These are phyloP conservation scores for Fusarium luffae DNA, from an alignment of 2,329 filamentous ascomycete genomes.

Conservation along the genomic window DNA sequence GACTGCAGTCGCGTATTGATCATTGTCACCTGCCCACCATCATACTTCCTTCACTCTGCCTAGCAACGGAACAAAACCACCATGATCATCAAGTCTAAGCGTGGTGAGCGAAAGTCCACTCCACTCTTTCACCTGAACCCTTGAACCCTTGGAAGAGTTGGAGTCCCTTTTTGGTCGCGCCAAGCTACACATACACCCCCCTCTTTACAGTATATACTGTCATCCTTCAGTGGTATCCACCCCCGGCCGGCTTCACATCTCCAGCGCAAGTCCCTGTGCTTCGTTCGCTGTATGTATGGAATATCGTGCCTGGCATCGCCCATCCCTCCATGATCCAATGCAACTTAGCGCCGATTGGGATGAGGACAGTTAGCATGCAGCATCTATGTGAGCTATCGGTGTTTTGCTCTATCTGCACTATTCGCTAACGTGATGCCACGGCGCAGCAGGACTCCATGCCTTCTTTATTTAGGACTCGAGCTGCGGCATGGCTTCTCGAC, in stretches of 20 bases:
- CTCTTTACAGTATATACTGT: neutral
- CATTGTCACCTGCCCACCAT: slow-evolving; percentile 38
- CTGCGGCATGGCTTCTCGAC: slow-evolving; percentile 15
- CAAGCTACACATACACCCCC: slow-evolving; percentile 25
- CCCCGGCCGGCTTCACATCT: slow-evolving; percentile 19
- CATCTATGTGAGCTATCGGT: slow-evolving; percentile 2
- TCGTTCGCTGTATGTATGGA: slow-evolving; percentile 14
- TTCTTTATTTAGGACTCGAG: slow-evolving; percentile 12
- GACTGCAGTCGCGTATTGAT: neutral
- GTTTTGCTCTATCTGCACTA: neutral
- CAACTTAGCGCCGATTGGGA: slow-evolving; percentile 41
- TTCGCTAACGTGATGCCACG: slow-evolving; percentile 12
- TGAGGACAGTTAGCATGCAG: slow-evolving; percentile 32
- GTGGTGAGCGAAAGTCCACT: slow-evolving; percentile 2
- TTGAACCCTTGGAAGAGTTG: slow-evolving; percentile 23
- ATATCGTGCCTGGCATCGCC: slow-evolving; percentile 43
- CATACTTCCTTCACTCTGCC: neutral
- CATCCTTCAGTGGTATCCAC: slow-evolving; percentile 4
- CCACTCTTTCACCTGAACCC: slow-evolving; percentile 29
- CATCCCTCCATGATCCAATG: slow-evolving; percentile 31
- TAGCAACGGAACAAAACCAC: slow-evolving; percentile 7
- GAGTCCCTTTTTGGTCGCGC: neutral
- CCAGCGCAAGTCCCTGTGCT: slow-evolving; percentile 2
- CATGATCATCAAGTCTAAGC: slow-evolving; percentile 14
- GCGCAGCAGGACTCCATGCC: slow-evolving; percentile 12